A percentile compares a stretch with the other conserved stretches of the same genome.
Conservation (phyloP, 352 stramenopile genomes). For the Halophytophthora batemanensis region DNA sequence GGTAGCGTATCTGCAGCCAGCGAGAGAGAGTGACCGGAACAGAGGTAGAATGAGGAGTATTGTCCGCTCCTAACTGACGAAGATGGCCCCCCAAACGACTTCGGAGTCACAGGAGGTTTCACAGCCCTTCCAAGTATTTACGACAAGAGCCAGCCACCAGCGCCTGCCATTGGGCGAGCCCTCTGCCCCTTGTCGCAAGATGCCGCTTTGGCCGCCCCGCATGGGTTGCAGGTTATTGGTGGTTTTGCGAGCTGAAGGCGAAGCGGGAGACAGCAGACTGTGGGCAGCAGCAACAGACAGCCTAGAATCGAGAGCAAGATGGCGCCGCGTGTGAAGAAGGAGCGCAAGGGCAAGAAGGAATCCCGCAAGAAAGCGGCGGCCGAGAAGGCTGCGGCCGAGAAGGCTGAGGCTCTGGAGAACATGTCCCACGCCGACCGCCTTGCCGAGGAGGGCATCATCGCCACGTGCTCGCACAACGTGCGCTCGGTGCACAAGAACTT, state of each 20-base stretch:
- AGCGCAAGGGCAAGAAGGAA: constrained; percentile 79
- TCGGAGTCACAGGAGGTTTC: no score
- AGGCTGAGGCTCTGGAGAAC: constrained; percentile 53
- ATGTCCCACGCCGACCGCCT: constrained; percentile 89
- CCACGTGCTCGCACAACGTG: constrained; percentile 94
- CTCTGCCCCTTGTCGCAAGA: no score
- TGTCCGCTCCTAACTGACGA: no score
- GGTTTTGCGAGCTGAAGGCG: constrained; percentile 1
- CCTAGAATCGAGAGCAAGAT: constrained; percentile 36
- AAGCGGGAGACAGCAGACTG: neutral
- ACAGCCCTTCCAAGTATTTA: no score
- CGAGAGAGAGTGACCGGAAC: no score
- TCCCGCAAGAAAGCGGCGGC: constrained; percentile 70
- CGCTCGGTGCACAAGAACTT: constrained; percentile 93
- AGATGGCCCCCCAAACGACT: no score
- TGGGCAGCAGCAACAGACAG: constrained; percentile 15
- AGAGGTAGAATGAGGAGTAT: no score
- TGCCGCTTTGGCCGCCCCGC: no score
- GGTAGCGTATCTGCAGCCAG: no score
- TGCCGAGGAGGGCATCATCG: constrained; percentile 93
- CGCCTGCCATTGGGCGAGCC: no score
- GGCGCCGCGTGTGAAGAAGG: constrained; percentile 65
- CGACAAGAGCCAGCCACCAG: no score
- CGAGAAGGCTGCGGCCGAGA: constrained; percentile 74
- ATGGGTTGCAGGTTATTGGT: no score